Percentiles rank a stretch among this genome's conserved stretches.
phyloP scores from a whole-genome alignment of 306 rosid genomes.

The Hippophae tibetana region DNA sequence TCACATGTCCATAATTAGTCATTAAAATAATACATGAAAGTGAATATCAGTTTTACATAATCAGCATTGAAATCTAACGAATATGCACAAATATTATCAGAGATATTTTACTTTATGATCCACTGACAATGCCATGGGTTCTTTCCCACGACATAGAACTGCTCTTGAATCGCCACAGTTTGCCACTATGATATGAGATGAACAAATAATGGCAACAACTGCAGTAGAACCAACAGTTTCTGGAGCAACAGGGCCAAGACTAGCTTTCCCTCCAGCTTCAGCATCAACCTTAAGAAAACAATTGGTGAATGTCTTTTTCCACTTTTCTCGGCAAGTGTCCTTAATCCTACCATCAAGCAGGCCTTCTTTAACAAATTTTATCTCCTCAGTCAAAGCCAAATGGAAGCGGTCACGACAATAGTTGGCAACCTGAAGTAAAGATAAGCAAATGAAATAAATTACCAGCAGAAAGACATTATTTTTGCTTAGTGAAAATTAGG shows the following conservation, averaged over 20 bases:
- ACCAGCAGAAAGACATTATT: conserved; percentile 2
- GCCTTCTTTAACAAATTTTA: conserved; percentile 43
- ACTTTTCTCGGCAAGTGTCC: conserved; percentile 56
- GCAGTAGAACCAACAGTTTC: conserved; percentile 95
- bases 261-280: conserved; percentile 66
- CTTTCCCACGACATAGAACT: conserved; percentile 85
- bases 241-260: conserved; percentile 60
- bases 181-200: conserved; percentile 77
- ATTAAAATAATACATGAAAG: conserved; percentile 7
- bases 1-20: conserved; percentile 12
- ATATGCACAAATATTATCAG: conserved; percentile 3
- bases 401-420: conserved; percentile 71
- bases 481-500: neutral
- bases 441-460: conserved; percentile 12
- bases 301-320: conserved; percentile 59
- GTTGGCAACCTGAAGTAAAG: conserved; percentile 59
- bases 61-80: conserved; percentile 1
- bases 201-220: conserved; percentile 64
- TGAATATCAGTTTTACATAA: conserved; percentile 21
- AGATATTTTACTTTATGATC: conserved; percentile 66
- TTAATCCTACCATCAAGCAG: conserved; percentile 28
- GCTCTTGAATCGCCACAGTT: conserved; percentile 93
- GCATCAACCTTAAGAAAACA: conserved; percentile 75
- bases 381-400: conserved; percentile 77
- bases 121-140: conserved; percentile 69